Evolutionary conservation across 73 alveolate species (phyloP), one percentile per base, ranked within the genome.

Genomic region (Blepharisma stoltei): DNA sequence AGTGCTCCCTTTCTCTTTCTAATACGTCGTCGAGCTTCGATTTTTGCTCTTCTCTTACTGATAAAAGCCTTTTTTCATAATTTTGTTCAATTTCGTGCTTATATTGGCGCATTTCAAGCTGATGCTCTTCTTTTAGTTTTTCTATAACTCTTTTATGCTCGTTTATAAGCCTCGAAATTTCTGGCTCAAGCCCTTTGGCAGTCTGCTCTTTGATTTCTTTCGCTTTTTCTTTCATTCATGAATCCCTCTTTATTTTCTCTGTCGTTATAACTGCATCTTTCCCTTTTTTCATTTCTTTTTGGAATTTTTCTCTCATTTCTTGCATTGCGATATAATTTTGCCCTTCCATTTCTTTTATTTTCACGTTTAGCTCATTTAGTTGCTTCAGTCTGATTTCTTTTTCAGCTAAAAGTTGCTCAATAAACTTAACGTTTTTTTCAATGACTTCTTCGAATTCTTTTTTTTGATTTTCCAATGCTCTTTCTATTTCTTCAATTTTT

Each of bases 111-210:
- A 89, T 66, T 67, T 92, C 92, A 32, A 75, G 71, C 49, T 85
- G 44, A 75, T 90, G 87, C 82, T 76, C 91, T 66, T 93, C 96
- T 54, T 88, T 92, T 6, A 82, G 67, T 54, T 80, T 78, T 54
- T 86, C 88, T n/a, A 96, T 54, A 67, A 88, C 97, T 43, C 78
- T 88, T 82, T 96, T 96, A 77, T 96, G 89, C 54, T 86, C 96
- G 43, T 86, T 84, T 38, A 96, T 71, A 54, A 96, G 76, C 54
- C 95, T 83, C 81, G 92, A 86, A 20, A 96, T 92, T 84, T 94
- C 98, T 6, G 99, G 99, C 71, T 96, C 97, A 6, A 96, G 84
- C 18, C 97, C 96, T 83, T 89, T 91, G 27, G 95, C 92, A 21
- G 99, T 93, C 23, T 85, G 68, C 38, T 86, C 94, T 85, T 93